These are phyloP conservation scores for Chytriomyces confervae DNA, from an alignment of 192 early-diverging fungal genomes.

Conservation along the genomic window DNA sequence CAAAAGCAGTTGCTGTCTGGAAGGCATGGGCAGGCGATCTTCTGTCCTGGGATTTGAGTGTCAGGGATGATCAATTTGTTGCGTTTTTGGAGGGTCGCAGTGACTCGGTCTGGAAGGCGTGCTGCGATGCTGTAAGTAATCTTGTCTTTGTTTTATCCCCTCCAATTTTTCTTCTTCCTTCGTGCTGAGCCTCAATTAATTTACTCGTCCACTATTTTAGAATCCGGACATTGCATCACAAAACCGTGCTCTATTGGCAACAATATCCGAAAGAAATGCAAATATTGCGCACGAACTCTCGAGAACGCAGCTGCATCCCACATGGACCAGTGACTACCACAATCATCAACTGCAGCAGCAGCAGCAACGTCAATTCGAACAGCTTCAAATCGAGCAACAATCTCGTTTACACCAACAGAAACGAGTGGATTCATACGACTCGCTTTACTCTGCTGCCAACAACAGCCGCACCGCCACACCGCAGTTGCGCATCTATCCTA, in stretches of 20 bases:
- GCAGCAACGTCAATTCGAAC: conserved; percentile 6
- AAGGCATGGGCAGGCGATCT: conserved; percentile 32
- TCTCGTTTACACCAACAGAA: conserved; percentile 1
- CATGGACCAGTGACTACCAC: conserved; percentile 11
- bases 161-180: no score
- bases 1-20: conserved; percentile 28
- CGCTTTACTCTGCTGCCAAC: background rate
- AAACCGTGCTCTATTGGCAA: background rate
- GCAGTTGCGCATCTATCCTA: background rate
- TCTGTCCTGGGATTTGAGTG: conserved; percentile 24
- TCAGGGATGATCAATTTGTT: conserved; percentile 2
- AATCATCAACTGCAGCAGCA: conserved; percentile 7
- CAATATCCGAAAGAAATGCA: background rate
- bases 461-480: background rate
- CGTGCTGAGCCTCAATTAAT: background rate
- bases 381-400: background rate
- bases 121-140: no score
- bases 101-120: background rate
- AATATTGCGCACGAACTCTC: conserved; percentile 5
- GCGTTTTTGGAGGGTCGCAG: background rate
- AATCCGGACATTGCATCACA: conserved; percentile 4
- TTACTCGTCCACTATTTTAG: background rate
- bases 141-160: no score
- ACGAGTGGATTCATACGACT: background rate
- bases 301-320: conserved; percentile 10